Evolutionary conservation across 129 eudicot species (phyloP).

Genomic region (Chrysanthemum seticuspe): DNA sequence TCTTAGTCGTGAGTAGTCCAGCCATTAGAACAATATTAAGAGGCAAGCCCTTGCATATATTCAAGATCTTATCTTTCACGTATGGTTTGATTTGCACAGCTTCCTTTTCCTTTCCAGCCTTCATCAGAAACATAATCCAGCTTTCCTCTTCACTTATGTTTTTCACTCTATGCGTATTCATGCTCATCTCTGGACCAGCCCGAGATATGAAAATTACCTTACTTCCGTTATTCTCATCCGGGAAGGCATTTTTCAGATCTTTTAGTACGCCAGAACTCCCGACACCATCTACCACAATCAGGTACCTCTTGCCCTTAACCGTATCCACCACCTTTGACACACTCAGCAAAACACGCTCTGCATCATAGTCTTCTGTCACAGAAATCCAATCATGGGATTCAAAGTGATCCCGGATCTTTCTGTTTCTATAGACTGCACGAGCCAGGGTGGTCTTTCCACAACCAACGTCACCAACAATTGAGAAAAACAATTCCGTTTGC

Average conservation of each 20-base stretch:
- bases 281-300: constrained; percentile 48
- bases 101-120: constrained; percentile 29
- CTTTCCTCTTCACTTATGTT: constrained; percentile 28
- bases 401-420: constrained; percentile 38
- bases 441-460: constrained; percentile 66
- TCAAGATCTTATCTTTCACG: constrained; percentile 22
- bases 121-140: constrained; percentile 41
- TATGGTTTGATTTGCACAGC: not conserved
- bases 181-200: not conserved
- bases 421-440: constrained; percentile 39
- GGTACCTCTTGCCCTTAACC: constrained; percentile 30
- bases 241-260: constrained; percentile 30
- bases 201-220: constrained; percentile 38
- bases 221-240: constrained; percentile 33
- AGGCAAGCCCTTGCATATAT: constrained; percentile 37
- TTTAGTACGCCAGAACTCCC: constrained; percentile 21
- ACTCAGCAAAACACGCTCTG: constrained; percentile 16
- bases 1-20: constrained; percentile 30
- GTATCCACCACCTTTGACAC: constrained; percentile 21
- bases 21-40: constrained; percentile 41
- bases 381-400: constrained; percentile 42
- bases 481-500: constrained; percentile 18
- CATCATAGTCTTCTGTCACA: constrained; percentile 26
- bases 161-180: constrained; percentile 8
- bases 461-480: constrained; percentile 43